Evolutionary conservation across 176 grass and related monocot genomes (phyloP).

Genomic region (Avena atlantica): DNA sequence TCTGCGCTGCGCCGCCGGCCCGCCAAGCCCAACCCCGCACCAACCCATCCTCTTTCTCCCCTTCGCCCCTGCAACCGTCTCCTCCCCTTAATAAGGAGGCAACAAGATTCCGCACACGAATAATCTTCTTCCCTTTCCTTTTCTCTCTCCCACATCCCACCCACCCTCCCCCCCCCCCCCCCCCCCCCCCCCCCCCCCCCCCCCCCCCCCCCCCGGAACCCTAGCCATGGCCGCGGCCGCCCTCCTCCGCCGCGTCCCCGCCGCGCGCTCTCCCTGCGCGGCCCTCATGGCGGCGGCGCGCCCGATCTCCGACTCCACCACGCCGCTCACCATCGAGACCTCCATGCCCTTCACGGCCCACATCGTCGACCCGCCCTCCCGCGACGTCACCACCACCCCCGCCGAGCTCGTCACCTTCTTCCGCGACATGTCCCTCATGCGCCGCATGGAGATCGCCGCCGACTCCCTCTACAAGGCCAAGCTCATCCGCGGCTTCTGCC

Average conservation of each 20-base stretch:
- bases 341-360: conserved; percentile 92
- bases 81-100: conserved; percentile 13
- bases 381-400: conserved; percentile 72
- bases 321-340: conserved; percentile 83
- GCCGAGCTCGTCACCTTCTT: conserved; percentile 88
- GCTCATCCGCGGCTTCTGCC: conserved; percentile 98
- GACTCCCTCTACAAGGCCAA: conserved; percentile 99
- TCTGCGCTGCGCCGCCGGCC: conserved; percentile 43
- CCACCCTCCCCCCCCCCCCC: neutral
- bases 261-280: conserved; percentile 23
- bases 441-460: conserved; percentile 96
- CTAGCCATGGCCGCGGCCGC: conserved; percentile 58
- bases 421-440: conserved; percentile 86
- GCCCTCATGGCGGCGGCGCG: conserved; percentile 34
- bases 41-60: neutral
- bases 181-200: neutral
- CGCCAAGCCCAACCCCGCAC: conserved; percentile 24
- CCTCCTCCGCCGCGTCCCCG: conserved; percentile 57
- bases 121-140: conserved; percentile 42
- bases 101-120: conserved; percentile 24
- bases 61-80: neutral
- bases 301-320: conserved; percentile 54
- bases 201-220: conserved; percentile 23
- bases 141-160: conserved; percentile 27
- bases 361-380: conserved; percentile 81